A percentile compares a stretch with the other conserved stretches of the same genome.
These are phyloP conservation scores for Medicago truncatula DNA, from an alignment of 306 rosid genomes.

Conservation along the genomic window MtrunA17r5.0-ANR NC_053045.1:42024001-42024500, in stretches of 20 bases:
- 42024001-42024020: too few relatives aligned
- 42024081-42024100: too few relatives aligned
- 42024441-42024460: slow-evolving; percentile 51
- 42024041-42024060: too few relatives aligned
- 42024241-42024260: neutral
- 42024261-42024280: neutral
- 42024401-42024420: slow-evolving; percentile 41
- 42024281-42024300: neutral
- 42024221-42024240: neutral
- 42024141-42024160: neutral
- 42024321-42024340: slow-evolving; percentile 43
- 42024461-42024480: slow-evolving; percentile 59
- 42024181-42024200: slow-evolving; percentile 23
- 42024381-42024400: too few relatives aligned
- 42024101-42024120: too few relatives aligned
- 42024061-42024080: too few relatives aligned
- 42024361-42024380: neutral
- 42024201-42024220: neutral
- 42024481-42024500: slow-evolving; percentile 43
- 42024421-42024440: slow-evolving; percentile 72
- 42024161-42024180: neutral
- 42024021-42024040: too few relatives aligned
- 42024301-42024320: neutral
- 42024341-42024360: neutral
- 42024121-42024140: neutral